Evolutionary conservation across 139 green algal genomes (phyloP), one percentile per base, ranked within the genome.

Genomic region (Yamagishiella unicocca): DNA sequence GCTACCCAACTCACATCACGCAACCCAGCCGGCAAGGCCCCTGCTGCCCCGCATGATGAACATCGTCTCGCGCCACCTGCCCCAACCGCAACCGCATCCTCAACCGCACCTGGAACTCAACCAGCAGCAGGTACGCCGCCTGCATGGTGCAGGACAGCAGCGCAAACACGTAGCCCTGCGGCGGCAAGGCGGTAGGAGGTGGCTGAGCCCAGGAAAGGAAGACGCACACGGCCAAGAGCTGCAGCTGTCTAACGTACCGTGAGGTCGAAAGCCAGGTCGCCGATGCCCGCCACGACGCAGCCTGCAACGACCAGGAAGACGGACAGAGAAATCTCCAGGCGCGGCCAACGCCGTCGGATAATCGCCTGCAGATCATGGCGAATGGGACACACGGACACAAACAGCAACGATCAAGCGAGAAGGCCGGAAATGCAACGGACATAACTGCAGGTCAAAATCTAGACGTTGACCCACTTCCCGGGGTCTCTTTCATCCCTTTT

Each of bases 51-150:
- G n/a, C n/a, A n/a, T n/a, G n/a, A n/a, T n/a, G n/a, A n/a, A n/a
- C n/a, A n/a, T n/a, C n/a, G n/a, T n/a, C n/a, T n/a, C n/a, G n/a
- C n/a, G n/a, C n/a, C n/a, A n/a, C n/a, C n/a, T n/a, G n/a, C n/a
- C n/a, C n/a, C n/a, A n/a, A n/a, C n/a, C n/a, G n/a, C n/a, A n/a
- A n/a, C n/a, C n/a, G n/a, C n/a, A n/a, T n/a, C n/a, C n/a, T n/a
- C n/a, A n/a, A n/a, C n/a, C 90, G 12, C 73, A 90, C 91, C 89
- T 94, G 89, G 33, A 94, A 91, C 91, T 98, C 94, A 54, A 98
- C 95, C 33, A 96, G 81, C 50, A 98, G 84, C 82, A 98, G 87
- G 85, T 98, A 98, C 1, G 81, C 79, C 4, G 93, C 92, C 88
- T 97, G 95, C 68, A 90, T 90, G 7, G 90, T 38, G 66, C 93